Base-by-base conservation (phyloP, 1,284 basidiomycete genomes). In the Mycosarcoma maydis region DNA sequence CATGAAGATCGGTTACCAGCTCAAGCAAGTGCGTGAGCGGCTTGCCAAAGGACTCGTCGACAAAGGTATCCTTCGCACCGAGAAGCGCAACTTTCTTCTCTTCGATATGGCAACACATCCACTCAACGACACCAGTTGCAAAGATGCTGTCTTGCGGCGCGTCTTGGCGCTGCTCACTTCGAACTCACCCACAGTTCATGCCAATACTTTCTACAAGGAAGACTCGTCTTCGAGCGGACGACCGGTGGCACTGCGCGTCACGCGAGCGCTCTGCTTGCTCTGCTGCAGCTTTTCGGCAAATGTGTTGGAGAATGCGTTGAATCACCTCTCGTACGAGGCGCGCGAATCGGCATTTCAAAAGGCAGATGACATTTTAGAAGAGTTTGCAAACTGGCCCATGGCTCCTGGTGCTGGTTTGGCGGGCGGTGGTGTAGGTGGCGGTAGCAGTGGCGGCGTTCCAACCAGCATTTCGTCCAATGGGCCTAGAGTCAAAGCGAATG, bases 41-140 rank as follows among this genome's bases (percentile, higher is more conserved):
- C 51, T 81, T 10, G 79, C 78, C 20, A 81, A 81, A 49, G 79
- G 80, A 0, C 51, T 81, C 19, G 80, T 80, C 6, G 80, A 81
- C 64, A 81, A 81, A 59, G 80, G 80, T 20, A 72, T 81, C 17
- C 56, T 81, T 19, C 75, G 80, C 20, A 81, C 80, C 29, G 80
- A 81, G 34, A 81, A 81, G 60, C 75, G 78, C 51, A 81, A 80
- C 55, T 80, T 81, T 42, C 24, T 81, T 19, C 69, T 81, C 1
- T 81, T 81, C 43, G 80, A 81, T 43, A 81, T 81, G 80, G 78
- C 80, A 23, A 81, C 80, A 13, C 80, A 81, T 60, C 80, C 80
- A 11, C 48, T 81, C 24, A 71, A 75, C 26, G 79, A 81, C 47
- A 56, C 62, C 6, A 50, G 66, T n/a, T 66, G 59, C 54, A 81